Base-by-base conservation (phyloP, 176 grass and related monocot genomes). In the Dendrocalamus sinicus region DNA sequence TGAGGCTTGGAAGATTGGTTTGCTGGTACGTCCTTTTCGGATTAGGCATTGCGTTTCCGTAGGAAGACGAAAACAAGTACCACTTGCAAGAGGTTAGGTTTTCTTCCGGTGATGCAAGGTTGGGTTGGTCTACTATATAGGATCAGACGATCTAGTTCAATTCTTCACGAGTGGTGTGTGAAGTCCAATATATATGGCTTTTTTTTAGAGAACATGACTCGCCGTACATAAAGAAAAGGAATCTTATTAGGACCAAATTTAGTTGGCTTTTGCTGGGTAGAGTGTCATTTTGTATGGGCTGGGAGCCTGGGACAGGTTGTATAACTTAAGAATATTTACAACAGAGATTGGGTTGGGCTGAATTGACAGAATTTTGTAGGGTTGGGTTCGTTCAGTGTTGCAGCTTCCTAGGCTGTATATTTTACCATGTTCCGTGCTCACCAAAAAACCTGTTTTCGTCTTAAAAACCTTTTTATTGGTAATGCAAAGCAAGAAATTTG, bases 21-120 rank as follows among this genome's bases (percentile, higher is more conserved):
- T 47, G 77, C 11, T 80, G 77, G 24, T 10, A 50, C 12, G 77
- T 80, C 77, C 7, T 80, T 80, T 52, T 80, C 78, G 17, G 48
- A 79, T 79, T 64, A 46, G 77, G 43, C 44, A 23, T 30, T 13
- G 60, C 24, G 61, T 80, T 35, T 22, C 77, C 61, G n/a, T 66
- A 9, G 44, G 59, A 28, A 66, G 44, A 51, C 6, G 44, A 67
- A 80, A 67, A 47, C 6, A 35, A 39, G 61, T 37, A 47, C 44
- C 4, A 46, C 28, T 52, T 80, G 61, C 43, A 46, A 63, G 43
- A 12, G 55, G 37, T 11, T 61, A 5, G 61, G 61, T 2, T 28
- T 28, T n/a, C 9, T n/a, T 58, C 23, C 22, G 10, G 8, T 54
- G 48, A 75, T 15, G 16, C 72, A 37, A 76, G 12, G 40, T 12